Base-by-base conservation (phyloP, 495 filamentous ascomycete species). In the Parachaetomium inaequale region DNA sequence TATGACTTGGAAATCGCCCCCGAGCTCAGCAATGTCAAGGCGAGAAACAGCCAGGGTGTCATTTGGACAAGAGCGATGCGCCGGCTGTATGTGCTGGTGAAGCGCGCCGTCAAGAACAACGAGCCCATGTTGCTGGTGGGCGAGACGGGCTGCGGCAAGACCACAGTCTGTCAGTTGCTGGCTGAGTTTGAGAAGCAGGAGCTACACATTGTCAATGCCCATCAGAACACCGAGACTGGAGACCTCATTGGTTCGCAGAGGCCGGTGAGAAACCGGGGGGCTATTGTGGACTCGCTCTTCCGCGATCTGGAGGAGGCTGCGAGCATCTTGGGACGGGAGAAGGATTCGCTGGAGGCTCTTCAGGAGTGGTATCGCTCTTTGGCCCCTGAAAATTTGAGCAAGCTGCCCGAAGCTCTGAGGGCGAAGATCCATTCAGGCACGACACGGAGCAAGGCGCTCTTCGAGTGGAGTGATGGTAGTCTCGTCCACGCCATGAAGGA, bases 131-230 rank as follows among this genome's bases (percentile, higher is more conserved):
- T 99, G 45, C 79, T 99, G 11, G 91, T 99, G 42, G 95, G 95
- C 62, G 95, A 97, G 68, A 99, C 95, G 47, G 95, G 95, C 2
- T 96, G 92, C 67, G 95, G 95, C 31, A 99, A 99, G 77, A 99
- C 95, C 1, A 96, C 92, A 8, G 88, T 98, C 21, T 96, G 91
- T 64, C 95, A 99, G 74, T 83, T 95, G 63, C 83, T 99, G 53
- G 91, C 95, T 5, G 86, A 93, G 62, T 85, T 89, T 21, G 83
- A 90, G 68, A 79, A 80, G 29, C 89, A 87, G 64, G 76, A 87
- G 62, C 74, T 99, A 49, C 84, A 91, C 64, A 95, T 92, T 67
- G 87, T 98, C 67, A 99, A 98, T 76, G 95, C 95, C 10, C 95
- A 99, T 72, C 92, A 96, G 65, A 99, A 97, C 64, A 87, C 93